phyloP scores from a whole-genome alignment of 176 grass and related monocot species.

The Cenchrus fungigraminus region DNA sequence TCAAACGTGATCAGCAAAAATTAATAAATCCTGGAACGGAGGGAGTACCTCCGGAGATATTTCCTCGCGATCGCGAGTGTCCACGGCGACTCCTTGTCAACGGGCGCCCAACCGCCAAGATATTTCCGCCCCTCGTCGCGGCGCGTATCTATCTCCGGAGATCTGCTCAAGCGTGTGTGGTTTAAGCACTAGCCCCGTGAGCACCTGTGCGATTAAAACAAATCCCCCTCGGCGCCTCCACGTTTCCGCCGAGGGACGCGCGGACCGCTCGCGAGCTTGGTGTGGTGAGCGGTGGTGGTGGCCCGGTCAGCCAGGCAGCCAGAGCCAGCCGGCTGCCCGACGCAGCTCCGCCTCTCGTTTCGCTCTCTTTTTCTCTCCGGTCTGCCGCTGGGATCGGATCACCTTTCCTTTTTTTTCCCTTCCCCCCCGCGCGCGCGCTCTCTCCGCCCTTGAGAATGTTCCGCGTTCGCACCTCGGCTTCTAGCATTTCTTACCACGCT shows the following conservation, averaged over 20 bases:
- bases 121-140: constrained; percentile 23
- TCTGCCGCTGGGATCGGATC: background rate
- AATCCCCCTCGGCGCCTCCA: background rate
- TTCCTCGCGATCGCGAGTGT: background rate
- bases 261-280: background rate
- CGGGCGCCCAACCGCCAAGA: background rate
- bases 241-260: background rate
- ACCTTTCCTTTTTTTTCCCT: background rate
- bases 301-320: background rate
- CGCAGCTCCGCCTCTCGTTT: constrained; percentile 36
- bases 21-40: too few species aligned
- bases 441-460: background rate
- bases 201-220: background rate
- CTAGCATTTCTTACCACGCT: background rate
- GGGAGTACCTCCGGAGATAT: constrained; percentile 16
- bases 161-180: background rate
- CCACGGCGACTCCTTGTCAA: background rate
- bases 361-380: background rate
- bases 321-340: background rate
- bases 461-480: background rate
- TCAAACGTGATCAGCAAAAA: too few species aligned
- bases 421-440: too few species aligned
- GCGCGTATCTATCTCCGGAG: constrained; percentile 10
- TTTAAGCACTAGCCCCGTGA: background rate
- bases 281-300: background rate